Evolutionary conservation across 1,139 yeast genomes (phyloP).

Genomic region (Yamadazyma membranifaciens): DNA sequence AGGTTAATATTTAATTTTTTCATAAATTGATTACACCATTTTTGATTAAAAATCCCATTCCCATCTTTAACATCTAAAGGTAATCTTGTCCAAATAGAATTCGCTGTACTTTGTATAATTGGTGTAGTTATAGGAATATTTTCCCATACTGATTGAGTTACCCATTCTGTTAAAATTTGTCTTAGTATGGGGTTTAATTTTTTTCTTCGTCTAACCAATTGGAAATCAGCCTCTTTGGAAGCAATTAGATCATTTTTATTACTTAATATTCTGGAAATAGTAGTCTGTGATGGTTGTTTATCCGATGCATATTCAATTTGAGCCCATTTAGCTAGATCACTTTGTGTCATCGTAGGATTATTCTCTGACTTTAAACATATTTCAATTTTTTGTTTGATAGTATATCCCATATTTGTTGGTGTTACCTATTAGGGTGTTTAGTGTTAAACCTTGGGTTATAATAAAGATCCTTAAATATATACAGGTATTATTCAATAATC

Average conservation of each 20-base stretch:
- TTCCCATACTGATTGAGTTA: slow-evolving; percentile 67
- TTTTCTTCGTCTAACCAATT: slow-evolving; percentile 52
- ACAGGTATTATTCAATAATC: not conserved
- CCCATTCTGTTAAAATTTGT: slow-evolving; percentile 63
- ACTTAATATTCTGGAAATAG: slow-evolving; percentile 60
- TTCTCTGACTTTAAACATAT: slow-evolving; percentile 67
- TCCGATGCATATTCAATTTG: slow-evolving; percentile 49
- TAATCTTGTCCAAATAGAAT: slow-evolving; percentile 60
- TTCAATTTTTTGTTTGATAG: slow-evolving; percentile 63
- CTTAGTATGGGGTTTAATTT: slow-evolving; percentile 57
- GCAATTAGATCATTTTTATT: slow-evolving; percentile 59
- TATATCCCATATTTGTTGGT: slow-evolving; percentile 42
- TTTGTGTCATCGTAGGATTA: slow-evolving; percentile 66
- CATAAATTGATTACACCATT: slow-evolving; percentile 63
- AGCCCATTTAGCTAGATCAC: slow-evolving; percentile 68
- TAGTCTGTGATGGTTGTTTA: slow-evolving; percentile 64
- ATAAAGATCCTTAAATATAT: not conserved
- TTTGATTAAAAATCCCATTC: slow-evolving; percentile 60
- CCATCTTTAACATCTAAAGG: slow-evolving; percentile 59
- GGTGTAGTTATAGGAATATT: slow-evolving; percentile 65
- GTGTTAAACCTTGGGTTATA: not conserved
- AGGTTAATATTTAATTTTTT: slow-evolving; percentile 54
- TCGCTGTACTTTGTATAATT: slow-evolving; percentile 62
- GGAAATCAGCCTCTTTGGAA: slow-evolving; percentile 57
- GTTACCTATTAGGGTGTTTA: too few species aligned